Evolutionary conservation across 2,329 filamentous ascomycete species (phyloP).

Genomic region (Fusarium sp.): DNA sequence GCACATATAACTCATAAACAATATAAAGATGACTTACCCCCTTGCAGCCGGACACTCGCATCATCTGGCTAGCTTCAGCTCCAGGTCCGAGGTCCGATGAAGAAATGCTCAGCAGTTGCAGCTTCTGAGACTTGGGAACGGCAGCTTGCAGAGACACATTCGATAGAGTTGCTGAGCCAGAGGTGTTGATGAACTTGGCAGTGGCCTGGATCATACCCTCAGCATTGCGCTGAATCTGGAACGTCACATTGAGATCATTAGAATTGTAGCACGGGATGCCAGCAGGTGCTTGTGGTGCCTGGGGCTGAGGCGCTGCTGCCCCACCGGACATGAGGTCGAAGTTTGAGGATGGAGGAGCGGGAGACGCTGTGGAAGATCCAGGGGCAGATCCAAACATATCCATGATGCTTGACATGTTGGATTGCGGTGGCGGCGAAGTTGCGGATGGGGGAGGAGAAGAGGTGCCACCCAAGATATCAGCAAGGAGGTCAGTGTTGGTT

Average conservation of each 20-base stretch:
- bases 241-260: conserved; percentile 82
- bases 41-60: conserved; percentile 86
- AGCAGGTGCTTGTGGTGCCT: conserved; percentile 56
- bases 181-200: conserved; percentile 84
- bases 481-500: conserved; percentile 87
- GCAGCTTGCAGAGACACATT: conserved; percentile 90
- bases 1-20: background rate
- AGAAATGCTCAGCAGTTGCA: conserved; percentile 92
- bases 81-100: conserved; percentile 79
- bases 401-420: conserved; percentile 81
- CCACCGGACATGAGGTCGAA: conserved; percentile 62
- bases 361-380: conserved; percentile 49
- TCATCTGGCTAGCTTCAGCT: conserved; percentile 86
- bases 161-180: conserved; percentile 72
- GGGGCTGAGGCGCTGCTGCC: conserved; percentile 54
- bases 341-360: conserved; percentile 55
- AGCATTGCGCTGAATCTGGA: conserved; percentile 85
- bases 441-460: conserved; percentile 56
- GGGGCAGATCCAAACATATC: conserved; percentile 77
- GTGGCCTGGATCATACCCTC: conserved; percentile 83
- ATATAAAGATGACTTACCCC: conserved; percentile 76
- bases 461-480: conserved; percentile 89
- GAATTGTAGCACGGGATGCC: conserved; percentile 84
- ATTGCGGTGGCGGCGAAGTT: conserved; percentile 62
- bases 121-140: conserved; percentile 94